These are phyloP conservation scores for Pleurotus djamor DNA, from an alignment of 768 basidiomycete genomes.

Conservation along the genomic window DNA sequence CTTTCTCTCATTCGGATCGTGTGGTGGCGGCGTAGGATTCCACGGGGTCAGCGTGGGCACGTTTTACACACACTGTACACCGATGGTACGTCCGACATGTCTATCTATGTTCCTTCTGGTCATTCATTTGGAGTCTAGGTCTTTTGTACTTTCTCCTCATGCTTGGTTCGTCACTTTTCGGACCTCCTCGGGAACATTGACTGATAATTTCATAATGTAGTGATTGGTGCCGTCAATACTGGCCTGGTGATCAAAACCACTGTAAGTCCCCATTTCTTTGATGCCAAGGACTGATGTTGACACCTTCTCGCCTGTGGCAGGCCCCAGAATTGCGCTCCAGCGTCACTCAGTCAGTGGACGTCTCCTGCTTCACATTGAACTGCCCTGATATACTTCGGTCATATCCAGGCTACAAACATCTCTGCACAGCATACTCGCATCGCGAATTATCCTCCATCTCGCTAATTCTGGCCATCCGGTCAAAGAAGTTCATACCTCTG, in stretches of 20 bases:
- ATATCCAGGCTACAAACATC: constrained; percentile 1
- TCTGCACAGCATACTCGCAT: constrained; percentile 4
- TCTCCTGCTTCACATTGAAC: not conserved
- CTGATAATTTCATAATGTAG: not conserved
- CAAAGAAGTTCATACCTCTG: not conserved
- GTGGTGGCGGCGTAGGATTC: constrained; percentile 4
- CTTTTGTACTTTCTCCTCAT: constrained; percentile 5
- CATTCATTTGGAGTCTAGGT: not conserved
- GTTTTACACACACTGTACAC: not conserved
- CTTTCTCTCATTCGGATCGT: constrained; percentile 5
- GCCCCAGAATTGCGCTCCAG: constrained; percentile 3
- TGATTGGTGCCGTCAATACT: constrained; percentile 1
- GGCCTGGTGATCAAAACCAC: constrained; percentile 3
- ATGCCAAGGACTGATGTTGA: not conserved
- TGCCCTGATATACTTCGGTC: not conserved
- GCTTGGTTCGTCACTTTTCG: not conserved
- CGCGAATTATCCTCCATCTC: constrained; percentile 4
- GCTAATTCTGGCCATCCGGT: constrained; percentile 1
- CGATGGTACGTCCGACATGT: not conserved
- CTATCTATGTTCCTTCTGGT: not conserved
- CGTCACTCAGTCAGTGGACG: not conserved
- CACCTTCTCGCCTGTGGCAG: not conserved
- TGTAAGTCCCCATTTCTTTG: not conserved
- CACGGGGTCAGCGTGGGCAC: not conserved
- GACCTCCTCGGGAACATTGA: too few species aligned